A percentile compares a stretch with the other conserved stretches of the same genome.
Conservation (phyloP, 768 basidiomycete species). For the Solioccasus polychromus region DNA sequence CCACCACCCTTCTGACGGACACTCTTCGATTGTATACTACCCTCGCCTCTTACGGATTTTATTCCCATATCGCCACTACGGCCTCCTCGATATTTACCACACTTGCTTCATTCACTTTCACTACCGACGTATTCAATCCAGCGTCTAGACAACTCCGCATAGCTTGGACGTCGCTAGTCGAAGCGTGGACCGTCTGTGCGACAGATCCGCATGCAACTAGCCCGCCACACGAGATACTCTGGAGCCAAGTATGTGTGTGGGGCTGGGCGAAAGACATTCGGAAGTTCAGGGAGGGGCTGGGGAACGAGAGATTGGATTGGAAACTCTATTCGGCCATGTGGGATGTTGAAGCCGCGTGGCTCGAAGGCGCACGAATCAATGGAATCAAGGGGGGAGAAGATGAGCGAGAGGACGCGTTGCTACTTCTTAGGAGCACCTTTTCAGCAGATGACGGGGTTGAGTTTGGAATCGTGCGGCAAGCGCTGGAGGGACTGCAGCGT, state of each 20-base stretch:
- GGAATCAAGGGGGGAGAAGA: slow-evolving; percentile 59
- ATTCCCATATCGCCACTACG: slow-evolving; percentile 61
- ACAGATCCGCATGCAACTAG: slow-evolving; percentile 89
- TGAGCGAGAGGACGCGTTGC: slow-evolving; percentile 48
- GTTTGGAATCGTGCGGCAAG: slow-evolving; percentile 34
- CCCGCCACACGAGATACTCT: slow-evolving; percentile 82
- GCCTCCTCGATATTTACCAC: slow-evolving; percentile 54
- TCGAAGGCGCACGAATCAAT: slow-evolving; percentile 77
- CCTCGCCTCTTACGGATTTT: slow-evolving; percentile 78
- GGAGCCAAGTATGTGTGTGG: slow-evolving; percentile 84
- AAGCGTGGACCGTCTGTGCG: slow-evolving; percentile 78
- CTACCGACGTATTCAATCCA: background rate
- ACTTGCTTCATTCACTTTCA: slow-evolving; percentile 45
- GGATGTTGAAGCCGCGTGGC: slow-evolving; percentile 55
- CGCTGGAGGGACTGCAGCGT: slow-evolving; percentile 33
- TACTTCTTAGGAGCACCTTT: slow-evolving; percentile 40
- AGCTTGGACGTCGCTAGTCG: slow-evolving; percentile 60
- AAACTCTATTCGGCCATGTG: slow-evolving; percentile 37
- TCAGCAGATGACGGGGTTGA: slow-evolving; percentile 28
- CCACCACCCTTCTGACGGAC: slow-evolving; percentile 47
- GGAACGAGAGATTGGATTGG: slow-evolving; percentile 23
- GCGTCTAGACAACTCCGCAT: slow-evolving; percentile 30
- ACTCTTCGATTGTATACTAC: slow-evolving; percentile 63
- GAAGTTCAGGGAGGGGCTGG: slow-evolving; percentile 37
- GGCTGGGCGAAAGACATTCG: slow-evolving; percentile 64